phyloP scores from a whole-genome alignment of 2,329 filamentous ascomycete genomes.

The Colletotrichum horii region DNA sequence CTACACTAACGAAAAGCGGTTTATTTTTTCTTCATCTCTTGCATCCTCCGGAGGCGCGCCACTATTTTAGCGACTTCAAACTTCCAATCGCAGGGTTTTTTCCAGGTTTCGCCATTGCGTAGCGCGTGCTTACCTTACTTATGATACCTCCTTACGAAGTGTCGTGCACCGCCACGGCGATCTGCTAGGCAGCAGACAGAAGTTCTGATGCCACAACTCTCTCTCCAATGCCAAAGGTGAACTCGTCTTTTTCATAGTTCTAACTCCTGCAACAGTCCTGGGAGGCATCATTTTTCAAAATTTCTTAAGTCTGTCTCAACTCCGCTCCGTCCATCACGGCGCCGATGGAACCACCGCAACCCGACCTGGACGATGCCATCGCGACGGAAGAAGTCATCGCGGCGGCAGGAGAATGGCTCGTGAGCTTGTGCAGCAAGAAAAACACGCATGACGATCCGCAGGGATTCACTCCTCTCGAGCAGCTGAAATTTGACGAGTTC shows the following conservation, averaged over 20 bases:
- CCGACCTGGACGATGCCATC: not conserved
- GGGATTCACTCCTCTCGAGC: not conserved
- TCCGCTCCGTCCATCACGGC: not conserved
- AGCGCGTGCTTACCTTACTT: not conserved
- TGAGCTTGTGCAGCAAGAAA: not conserved
- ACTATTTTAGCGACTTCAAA: not conserved
- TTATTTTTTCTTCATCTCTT: not conserved
- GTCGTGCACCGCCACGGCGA: not conserved
- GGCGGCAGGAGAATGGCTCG: not conserved
- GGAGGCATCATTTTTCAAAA: not conserved
- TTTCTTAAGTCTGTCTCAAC: not conserved
- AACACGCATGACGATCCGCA: not conserved
- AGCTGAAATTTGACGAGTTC: not conserved
- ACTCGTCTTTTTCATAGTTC: not conserved
- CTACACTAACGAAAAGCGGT: not conserved
- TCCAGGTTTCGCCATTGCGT: not conserved
- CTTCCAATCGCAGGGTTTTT: not conserved
- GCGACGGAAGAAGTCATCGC: not conserved
- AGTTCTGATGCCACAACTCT: not conserved
- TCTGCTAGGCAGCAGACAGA: not conserved
- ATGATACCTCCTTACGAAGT: not conserved
- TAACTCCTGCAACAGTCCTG: not conserved
- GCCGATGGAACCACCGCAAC: not conserved
- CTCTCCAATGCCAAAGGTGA: not conserved
- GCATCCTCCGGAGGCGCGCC: not conserved